A percentile compares a stretch with the other conserved stretches of the same genome.
phyloP scores from a whole-genome alignment of 2,329 filamentous ascomycete species.

The Fusarium xylarioides region DNA sequence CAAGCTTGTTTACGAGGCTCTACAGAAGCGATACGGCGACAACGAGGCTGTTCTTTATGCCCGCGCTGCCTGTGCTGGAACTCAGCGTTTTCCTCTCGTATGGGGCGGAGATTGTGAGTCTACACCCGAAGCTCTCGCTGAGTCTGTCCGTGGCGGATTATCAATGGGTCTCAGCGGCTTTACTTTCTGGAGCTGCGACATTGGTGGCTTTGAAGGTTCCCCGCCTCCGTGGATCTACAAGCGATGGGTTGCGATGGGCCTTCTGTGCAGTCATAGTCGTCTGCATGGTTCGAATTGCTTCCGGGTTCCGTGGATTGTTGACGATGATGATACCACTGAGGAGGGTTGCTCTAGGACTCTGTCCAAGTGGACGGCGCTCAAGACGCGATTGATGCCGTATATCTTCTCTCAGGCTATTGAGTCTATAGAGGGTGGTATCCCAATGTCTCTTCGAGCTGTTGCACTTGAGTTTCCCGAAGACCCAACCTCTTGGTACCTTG shows the following conservation, averaged over 20 bases:
- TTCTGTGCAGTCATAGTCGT: conserved; percentile 74
- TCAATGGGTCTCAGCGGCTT: conserved; percentile 71
- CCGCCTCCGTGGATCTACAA: conserved; percentile 77
- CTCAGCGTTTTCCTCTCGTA: conserved; percentile 73
- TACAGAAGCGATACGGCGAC: conserved; percentile 62
- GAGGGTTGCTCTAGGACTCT: conserved; percentile 62
- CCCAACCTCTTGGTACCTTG: conserved; percentile 71
- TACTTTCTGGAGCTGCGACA: conserved; percentile 75
- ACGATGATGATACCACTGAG: conserved; percentile 66
- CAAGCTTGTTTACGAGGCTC: conserved; percentile 72
- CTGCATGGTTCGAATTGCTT: conserved; percentile 76
- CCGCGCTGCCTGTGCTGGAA: conserved; percentile 72
- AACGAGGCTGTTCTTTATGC: conserved; percentile 72
- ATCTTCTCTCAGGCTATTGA: conserved; percentile 55
- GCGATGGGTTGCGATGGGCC: conserved; percentile 80
- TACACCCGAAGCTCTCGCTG: conserved; percentile 77
- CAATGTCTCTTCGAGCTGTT: conserved; percentile 70
- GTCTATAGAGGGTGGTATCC: conserved; percentile 61
- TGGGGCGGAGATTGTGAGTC: conserved; percentile 82
- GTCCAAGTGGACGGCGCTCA: conserved; percentile 58
- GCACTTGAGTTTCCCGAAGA: conserved; percentile 77
- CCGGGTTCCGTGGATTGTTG: conserved; percentile 79
- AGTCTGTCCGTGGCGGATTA: conserved; percentile 73
- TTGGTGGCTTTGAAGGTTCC: conserved; percentile 75
- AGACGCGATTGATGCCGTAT: conserved; percentile 63